phyloP scores from a whole-genome alignment of 2,329 filamentous ascomycete species.

The Teratosphaeria zuluensis region DNA sequence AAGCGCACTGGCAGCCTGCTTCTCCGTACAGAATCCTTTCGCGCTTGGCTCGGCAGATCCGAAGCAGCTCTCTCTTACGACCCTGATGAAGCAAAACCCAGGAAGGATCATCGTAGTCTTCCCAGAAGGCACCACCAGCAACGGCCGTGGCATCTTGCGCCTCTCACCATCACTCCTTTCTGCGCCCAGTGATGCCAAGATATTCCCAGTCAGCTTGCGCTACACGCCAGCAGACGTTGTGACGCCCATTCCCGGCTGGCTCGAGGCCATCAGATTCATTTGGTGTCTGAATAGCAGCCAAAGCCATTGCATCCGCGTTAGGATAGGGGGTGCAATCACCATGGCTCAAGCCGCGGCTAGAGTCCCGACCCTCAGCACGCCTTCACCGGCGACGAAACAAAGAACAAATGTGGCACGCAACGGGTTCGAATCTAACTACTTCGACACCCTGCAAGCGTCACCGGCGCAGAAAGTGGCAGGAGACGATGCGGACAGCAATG shows the following conservation, averaged over 20 bases:
- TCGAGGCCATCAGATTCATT: slow-evolving; percentile 58
- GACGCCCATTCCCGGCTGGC: slow-evolving; percentile 65
- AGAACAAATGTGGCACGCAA: slow-evolving; percentile 9
- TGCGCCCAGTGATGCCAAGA: slow-evolving; percentile 56
- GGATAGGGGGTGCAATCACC: slow-evolving; percentile 67
- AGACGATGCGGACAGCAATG: not conserved
- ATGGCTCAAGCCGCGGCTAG: slow-evolving; percentile 18
- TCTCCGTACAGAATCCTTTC: slow-evolving; percentile 13
- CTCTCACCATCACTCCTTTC: slow-evolving; percentile 68
- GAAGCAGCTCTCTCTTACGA: slow-evolving; percentile 26
- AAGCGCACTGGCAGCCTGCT: slow-evolving; percentile 57
- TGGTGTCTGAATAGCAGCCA: slow-evolving; percentile 80
- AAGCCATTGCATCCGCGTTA: slow-evolving; percentile 81
- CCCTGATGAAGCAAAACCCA: slow-evolving; percentile 58
- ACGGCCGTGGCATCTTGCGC: slow-evolving; percentile 80
- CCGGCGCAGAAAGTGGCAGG: slow-evolving; percentile 22
- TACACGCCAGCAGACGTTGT: slow-evolving; percentile 86
- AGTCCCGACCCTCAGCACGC: not conserved
- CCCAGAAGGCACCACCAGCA: slow-evolving; percentile 89
- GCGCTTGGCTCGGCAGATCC: slow-evolving; percentile 6
- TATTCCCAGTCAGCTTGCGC: slow-evolving; percentile 83
- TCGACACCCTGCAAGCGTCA: slow-evolving; percentile 33
- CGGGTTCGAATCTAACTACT: slow-evolving; percentile 36
- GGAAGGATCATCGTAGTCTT: slow-evolving; percentile 74
- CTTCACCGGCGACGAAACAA: slow-evolving; percentile 11